A percentile compares a stretch with the other conserved stretches of the same genome.
Evolutionary conservation across 2,329 filamentous ascomycete genomes (phyloP).

Genomic region (Aspergillus quadrilineatus): DNA sequence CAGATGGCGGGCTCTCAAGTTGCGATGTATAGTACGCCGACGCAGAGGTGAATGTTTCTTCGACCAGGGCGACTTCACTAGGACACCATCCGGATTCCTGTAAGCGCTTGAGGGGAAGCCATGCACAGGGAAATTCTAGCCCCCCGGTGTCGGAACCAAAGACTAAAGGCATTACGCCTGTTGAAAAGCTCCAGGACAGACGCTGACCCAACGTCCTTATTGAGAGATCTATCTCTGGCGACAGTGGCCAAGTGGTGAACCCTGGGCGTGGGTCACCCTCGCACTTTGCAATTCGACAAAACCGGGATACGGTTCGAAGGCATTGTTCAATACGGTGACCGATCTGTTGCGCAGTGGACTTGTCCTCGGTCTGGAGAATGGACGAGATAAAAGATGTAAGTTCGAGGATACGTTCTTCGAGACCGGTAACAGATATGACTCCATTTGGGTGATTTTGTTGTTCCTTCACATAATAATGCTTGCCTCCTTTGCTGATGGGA

Average conservation of each 20-base stretch:
- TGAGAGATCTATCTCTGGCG: slow-evolving; percentile 7
- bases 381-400: not conserved
- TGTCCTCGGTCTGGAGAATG: not conserved
- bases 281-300: slow-evolving; percentile 6
- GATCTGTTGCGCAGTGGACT: not conserved
- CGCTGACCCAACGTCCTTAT: slow-evolving; percentile 1
- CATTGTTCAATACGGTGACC: not conserved
- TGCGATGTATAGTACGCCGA: slow-evolving; percentile 5
- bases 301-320: slow-evolving; percentile 1
- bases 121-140: slow-evolving; percentile 7
- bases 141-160: not conserved
- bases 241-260: slow-evolving; percentile 3
- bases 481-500: slow-evolving; percentile 1
- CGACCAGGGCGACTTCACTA: slow-evolving; percentile 8
- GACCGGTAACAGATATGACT: not conserved
- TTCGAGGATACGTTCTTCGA: slow-evolving; percentile 3
- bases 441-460: not conserved
- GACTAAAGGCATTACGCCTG: not conserved
- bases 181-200: not conserved
- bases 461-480: not conserved
- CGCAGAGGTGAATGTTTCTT: slow-evolving; percentile 1
- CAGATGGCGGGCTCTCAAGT: not conserved
- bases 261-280: not conserved
- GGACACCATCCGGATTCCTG: slow-evolving; percentile 1
- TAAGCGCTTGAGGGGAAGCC: slow-evolving; percentile 7